phyloP scores from a whole-genome alignment of 305 asterid genomes.

The Solanum hybrid region DNA sequence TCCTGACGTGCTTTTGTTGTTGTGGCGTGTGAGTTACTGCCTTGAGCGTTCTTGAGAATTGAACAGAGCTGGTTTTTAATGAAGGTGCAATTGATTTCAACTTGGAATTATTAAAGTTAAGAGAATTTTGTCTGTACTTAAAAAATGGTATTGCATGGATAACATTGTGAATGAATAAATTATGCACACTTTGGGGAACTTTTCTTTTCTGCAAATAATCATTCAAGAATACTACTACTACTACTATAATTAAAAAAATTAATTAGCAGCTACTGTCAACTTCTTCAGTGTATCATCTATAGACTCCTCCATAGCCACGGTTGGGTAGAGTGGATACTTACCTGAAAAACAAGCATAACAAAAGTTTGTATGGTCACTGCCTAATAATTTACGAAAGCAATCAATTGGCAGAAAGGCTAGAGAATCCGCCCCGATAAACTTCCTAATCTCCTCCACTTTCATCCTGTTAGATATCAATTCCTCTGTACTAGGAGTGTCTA shows the following conservation, averaged over 20 bases:
- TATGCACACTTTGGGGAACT: not conserved
- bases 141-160: not conserved
- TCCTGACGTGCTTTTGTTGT: not conserved
- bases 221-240: not conserved
- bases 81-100: not conserved
- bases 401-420: constrained; percentile 34
- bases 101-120: not conserved
- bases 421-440: constrained; percentile 24
- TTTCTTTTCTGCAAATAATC: not conserved
- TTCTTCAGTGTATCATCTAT: not conserved
- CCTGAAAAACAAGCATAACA: constrained; percentile 59
- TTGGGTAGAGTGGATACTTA: constrained; percentile 9
- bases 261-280: not conserved
- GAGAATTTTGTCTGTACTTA: not conserved
- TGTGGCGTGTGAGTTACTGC: not conserved
- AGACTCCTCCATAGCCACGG: not conserved
- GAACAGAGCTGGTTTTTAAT: too few species aligned
- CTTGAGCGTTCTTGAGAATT: not conserved
- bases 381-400: constrained; percentile 27
- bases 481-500: constrained; percentile 36
- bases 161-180: not conserved
- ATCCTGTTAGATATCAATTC: constrained; percentile 16
- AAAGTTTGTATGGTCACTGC: constrained; percentile 20
- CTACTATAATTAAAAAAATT: not conserved
- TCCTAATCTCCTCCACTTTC: constrained; percentile 5